Percentiles rank a stretch among this genome's conserved stretches.
Evolutionary conservation across 139 green algal genomes (phyloP).

Genomic region (Coelastrella sp.): DNA sequence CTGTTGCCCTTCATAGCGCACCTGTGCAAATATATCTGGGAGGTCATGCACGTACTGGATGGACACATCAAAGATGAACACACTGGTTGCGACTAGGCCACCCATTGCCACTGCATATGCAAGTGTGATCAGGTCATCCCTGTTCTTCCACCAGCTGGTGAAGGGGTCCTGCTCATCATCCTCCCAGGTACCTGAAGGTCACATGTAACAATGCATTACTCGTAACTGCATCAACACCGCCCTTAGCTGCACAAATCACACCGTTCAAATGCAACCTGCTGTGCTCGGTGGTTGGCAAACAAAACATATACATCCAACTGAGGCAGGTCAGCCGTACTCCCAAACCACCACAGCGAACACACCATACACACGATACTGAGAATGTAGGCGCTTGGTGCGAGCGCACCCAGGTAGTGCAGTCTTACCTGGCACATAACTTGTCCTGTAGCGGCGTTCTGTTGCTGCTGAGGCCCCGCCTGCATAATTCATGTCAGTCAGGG

Average conservation of each 20-base stretch:
- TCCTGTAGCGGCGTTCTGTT: background rate
- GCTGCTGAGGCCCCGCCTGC: background rate
- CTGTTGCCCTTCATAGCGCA: no score
- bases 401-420: no score
- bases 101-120: constrained; percentile 56
- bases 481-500: constrained; percentile 52
- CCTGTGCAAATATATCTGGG: constrained; percentile 62
- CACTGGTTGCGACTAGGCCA: constrained; percentile 61
- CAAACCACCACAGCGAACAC: no score
- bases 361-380: no score
- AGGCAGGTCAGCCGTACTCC: no score
- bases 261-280: no score
- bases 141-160: constrained; percentile 49
- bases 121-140: constrained; percentile 58
- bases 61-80: constrained; percentile 71
- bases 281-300: no score
- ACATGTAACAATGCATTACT: no score
- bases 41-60: constrained; percentile 77
- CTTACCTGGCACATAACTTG: constrained; percentile 32
- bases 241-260: no score
- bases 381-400: no score
- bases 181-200: background rate
- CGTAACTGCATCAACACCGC: no score
- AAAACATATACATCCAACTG: no score
- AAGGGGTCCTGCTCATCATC: constrained; percentile 14